Evolutionary conservation across 2,329 filamentous ascomycete species (phyloP).

Genomic region (Ceratocystis colombiana): DNA sequence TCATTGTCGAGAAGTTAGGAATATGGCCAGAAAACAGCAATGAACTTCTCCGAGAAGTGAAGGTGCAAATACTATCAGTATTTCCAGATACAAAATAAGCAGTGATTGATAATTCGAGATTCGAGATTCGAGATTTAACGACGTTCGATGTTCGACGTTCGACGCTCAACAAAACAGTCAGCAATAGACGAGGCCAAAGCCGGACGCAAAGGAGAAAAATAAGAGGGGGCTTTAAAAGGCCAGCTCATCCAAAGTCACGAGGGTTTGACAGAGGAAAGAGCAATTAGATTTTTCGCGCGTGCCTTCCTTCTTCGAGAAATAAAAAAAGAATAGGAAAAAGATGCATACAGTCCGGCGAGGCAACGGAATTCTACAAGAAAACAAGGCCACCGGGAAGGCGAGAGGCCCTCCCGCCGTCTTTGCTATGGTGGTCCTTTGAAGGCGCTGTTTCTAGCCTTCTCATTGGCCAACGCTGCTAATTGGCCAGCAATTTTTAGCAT

Average conservation of each 20-base stretch:
- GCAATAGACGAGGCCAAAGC: neutral
- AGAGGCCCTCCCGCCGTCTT: neutral
- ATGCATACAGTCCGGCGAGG: neutral
- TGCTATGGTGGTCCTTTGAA: neutral
- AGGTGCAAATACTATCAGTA: neutral
- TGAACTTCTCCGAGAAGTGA: neutral
- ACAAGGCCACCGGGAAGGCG: neutral
- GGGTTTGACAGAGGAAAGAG: constrained; percentile 2
- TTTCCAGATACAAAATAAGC: too few relatives aligned
- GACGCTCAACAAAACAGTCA: neutral
- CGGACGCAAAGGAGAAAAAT: neutral
- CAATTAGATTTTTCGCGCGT: constrained; percentile 2
- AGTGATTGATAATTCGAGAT: too few relatives aligned
- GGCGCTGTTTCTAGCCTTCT: neutral
- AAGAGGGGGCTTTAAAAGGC: neutral
- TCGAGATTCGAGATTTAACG: neutral
- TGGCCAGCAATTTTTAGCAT: neutral
- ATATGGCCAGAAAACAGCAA: neutral
- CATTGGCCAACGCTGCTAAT: constrained; percentile 13
- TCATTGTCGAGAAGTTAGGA: constrained; percentile 14
- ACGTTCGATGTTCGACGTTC: neutral
- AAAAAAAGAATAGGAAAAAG: neutral
- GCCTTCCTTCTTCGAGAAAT: neutral
- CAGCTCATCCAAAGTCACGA: constrained; percentile 7
- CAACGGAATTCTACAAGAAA: neutral